Conservation (phyloP, 129 eudicot species). For the Rutidosis leptorrhynchoides region DNA sequence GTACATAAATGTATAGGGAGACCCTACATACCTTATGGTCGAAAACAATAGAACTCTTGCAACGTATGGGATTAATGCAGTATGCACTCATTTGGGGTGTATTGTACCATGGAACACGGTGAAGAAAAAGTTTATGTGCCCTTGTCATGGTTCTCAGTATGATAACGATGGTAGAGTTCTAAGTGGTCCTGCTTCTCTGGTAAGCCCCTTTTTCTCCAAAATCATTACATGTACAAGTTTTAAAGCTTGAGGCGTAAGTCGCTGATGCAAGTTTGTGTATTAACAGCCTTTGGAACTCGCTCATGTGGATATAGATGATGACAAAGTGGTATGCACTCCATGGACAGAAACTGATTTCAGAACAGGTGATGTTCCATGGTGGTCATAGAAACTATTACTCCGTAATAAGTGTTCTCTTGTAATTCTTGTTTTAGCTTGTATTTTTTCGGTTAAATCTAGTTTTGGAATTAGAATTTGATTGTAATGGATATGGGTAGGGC, state of each 20-base stretch:
- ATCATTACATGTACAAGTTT: neutral
- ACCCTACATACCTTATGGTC: conserved; percentile 89
- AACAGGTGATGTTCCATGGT: conserved; percentile 86
- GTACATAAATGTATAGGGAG: conserved; percentile 49
- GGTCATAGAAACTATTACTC: conserved; percentile 42
- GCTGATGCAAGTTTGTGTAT: conserved; percentile 2
- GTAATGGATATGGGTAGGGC: neutral
- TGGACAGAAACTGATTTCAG: conserved; percentile 85
- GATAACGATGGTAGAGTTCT: conserved; percentile 64
- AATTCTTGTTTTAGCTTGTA: neutral
- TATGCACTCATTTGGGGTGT: conserved; percentile 95
- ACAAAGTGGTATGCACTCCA: conserved; percentile 75
- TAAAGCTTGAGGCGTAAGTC: neutral
- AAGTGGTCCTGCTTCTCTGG: conserved; percentile 78
- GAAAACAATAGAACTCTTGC: conserved; percentile 65
- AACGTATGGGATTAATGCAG: conserved; percentile 75
- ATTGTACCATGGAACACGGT: conserved; percentile 89
- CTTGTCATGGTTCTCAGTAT: conserved; percentile 93
- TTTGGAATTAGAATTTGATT: no score
- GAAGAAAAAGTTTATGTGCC: conserved; percentile 92
- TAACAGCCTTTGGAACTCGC: conserved; percentile 90
- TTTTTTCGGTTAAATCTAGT: neutral
- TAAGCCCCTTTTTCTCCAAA: conserved; percentile 18
- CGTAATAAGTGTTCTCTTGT: neutral
- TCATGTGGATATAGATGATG: conserved; percentile 63